Conservation (phyloP, 495 filamentous ascomycete species). For the Daldinia bambusicola region DNA sequence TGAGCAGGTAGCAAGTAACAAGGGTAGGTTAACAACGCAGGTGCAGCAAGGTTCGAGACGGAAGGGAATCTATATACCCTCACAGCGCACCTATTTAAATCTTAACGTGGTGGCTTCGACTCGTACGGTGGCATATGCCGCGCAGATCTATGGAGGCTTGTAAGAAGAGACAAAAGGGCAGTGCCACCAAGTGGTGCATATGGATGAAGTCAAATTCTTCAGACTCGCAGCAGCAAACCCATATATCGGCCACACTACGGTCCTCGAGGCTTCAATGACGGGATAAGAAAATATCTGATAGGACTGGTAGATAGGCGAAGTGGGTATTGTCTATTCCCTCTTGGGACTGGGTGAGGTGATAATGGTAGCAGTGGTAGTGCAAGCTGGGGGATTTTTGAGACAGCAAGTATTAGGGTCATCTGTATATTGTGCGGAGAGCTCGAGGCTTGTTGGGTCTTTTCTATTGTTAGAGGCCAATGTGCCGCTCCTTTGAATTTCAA, state of each 20-base stretch:
- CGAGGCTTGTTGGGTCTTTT: conserved; percentile 46
- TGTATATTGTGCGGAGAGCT: conserved; percentile 34
- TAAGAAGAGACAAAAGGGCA: conserved; percentile 36
- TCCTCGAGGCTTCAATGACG: conserved; percentile 45
- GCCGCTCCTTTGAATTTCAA: conserved; percentile 29
- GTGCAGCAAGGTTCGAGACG: conserved; percentile 22
- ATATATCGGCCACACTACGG: conserved; percentile 50
- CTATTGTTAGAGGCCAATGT: conserved; percentile 35
- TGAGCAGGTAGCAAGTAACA: conserved; percentile 12
- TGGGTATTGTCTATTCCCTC: conserved; percentile 47
- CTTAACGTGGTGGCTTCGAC: conserved; percentile 38
- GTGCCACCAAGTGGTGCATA: conserved; percentile 41
- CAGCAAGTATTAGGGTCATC: conserved; percentile 45
- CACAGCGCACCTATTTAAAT: conserved; percentile 15
- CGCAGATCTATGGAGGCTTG: conserved; percentile 32
- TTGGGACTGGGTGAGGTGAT: conserved; percentile 42
- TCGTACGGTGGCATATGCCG: conserved; percentile 41
- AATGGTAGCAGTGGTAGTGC: conserved; percentile 44
- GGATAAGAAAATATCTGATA: conserved; percentile 40
- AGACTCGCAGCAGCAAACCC: conserved; percentile 33
- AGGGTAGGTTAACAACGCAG: conserved; percentile 14
- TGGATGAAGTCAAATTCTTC: conserved; percentile 37
- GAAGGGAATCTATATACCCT: conserved; percentile 45
- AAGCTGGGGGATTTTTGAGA: conserved; percentile 49
- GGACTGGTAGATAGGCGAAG: conserved; percentile 35